Base-by-base conservation (phyloP, 768 basidiomycete genomes). In the Hericium rajendrae region DNA sequence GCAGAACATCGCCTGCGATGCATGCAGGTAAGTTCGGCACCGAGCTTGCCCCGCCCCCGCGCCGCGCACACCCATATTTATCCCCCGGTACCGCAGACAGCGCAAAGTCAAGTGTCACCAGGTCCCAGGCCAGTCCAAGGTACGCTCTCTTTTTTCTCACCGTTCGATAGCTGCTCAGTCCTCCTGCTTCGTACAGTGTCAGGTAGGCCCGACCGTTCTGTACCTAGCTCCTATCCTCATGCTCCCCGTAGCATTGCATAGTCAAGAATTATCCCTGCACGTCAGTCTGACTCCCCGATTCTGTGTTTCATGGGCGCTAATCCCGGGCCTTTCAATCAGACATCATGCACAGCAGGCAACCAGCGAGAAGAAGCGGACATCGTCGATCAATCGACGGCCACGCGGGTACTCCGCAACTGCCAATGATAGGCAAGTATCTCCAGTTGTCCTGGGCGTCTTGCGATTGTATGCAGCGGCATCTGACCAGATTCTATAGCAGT, bases 1-100 rank as follows among this genome's bases (percentile, higher is more conserved):
- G 69, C 92, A 94, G 73, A 94, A 94, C 68, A 89, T 91, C 20
- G 92, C 93, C 26, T 94, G 92, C 71, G 92, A 94, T 75, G 88
- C 88, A 54, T 94, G 92, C 82, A 86, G 88, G 88, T 86, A 6
- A 58, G 73, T 61, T 11, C 38, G 51, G 40, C 32, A 41, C 46
- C 46, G 59, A 57, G 48, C 56, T 28, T 4, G 38, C 49, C 62
- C 63, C 57, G 60, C 59, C 62, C 2, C 53, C 41, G 32, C n/a
- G 10, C 24, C 16, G 24, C 57, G 58, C 61, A 53, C 50, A 2
- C 41, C 57, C 53, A 41, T 15, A 53, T 54, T n/a, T 18, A 51
- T 49, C 57, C 51, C 32, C 32, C 56, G 48, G n/a, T 46, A 15
- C 38, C 51, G 24, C 64, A 90, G 91, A 72, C 77, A 87, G 40